Conservation (phyloP, 768 basidiomycete species). For the Pisolithus orientalis region DNA sequence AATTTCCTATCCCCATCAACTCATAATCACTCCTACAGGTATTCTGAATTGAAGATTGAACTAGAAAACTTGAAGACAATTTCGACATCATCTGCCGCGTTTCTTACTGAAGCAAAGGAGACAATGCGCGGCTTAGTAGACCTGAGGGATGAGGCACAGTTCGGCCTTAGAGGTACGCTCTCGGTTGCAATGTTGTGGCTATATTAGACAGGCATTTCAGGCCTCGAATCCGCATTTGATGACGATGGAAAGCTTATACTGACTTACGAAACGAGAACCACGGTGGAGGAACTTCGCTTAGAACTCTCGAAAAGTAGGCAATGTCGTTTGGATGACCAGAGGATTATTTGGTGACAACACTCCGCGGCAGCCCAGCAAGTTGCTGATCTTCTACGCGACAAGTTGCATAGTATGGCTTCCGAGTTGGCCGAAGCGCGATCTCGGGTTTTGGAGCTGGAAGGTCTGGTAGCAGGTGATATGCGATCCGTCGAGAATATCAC, state of each 20-base stretch:
- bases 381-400: constrained; percentile 42
- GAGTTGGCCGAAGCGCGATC: constrained; percentile 38
- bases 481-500: constrained; percentile 15
- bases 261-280: constrained; percentile 19
- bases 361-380: constrained; percentile 40
- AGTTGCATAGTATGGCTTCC: constrained; percentile 34
- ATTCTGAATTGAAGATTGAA: constrained; percentile 22
- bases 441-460: constrained; percentile 35
- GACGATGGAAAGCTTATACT: constrained; percentile 20
- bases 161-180: constrained; percentile 23
- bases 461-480: constrained; percentile 13
- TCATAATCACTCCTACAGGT: constrained; percentile 13
- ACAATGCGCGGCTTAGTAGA: constrained; percentile 20
- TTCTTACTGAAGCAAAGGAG: constrained; percentile 19
- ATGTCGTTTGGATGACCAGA: background rate
- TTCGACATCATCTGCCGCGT: constrained; percentile 15
- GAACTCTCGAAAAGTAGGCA: constrained; percentile 31
- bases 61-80: constrained; percentile 23
- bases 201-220: constrained; percentile 8
- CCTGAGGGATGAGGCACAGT: constrained; percentile 15
- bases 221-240: constrained; percentile 24
- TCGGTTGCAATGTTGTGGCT: background rate
- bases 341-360: background rate
- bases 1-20: background rate
- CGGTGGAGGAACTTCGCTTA: constrained; percentile 28